Evolutionary conservation across 345 rosid species (phyloP).

Genomic region (Hibiscus tridactylites): DNA sequence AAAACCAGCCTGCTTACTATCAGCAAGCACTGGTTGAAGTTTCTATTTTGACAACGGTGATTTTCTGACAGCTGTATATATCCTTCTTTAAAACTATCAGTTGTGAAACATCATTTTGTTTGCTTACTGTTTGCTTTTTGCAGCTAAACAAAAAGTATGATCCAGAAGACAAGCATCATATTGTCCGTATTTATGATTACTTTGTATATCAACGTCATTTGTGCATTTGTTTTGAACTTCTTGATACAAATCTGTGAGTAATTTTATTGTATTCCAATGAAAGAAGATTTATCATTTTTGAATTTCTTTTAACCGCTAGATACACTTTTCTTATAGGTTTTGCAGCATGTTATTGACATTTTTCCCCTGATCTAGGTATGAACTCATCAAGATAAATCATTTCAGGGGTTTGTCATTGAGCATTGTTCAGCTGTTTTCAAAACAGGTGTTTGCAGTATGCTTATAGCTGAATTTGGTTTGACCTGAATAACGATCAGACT

Average conservation of each 20-base stretch:
- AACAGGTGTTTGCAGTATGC: conserved; percentile 54
- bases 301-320: background rate
- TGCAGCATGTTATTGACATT: conserved; percentile 26
- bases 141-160: conserved; percentile 95
- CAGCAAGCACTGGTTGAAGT: conserved; percentile 99
- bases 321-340: conserved; percentile 4
- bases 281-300: background rate
- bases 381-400: conserved; percentile 93
- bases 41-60: conserved; percentile 91
- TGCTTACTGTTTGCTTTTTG: conserved; percentile 20
- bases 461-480: conserved; percentile 9
- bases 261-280: background rate
- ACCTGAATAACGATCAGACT: conserved; percentile 6
- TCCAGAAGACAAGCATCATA: conserved; percentile 95
- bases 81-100: background rate
- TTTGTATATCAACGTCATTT: conserved; percentile 78
- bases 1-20: conserved; percentile 95
- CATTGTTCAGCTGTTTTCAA: conserved; percentile 92
- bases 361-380: conserved; percentile 51
- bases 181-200: conserved; percentile 94
- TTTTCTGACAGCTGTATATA: conserved; percentile 13
- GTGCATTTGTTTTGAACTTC: conserved; percentile 96
- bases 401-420: conserved; percentile 91
- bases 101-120: conserved; percentile 2
- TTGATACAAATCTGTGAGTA: conserved; percentile 93